These are phyloP conservation scores for Candida nemodendra DNA, from an alignment of 805 yeast genomes.

Conservation along the genomic window DNA sequence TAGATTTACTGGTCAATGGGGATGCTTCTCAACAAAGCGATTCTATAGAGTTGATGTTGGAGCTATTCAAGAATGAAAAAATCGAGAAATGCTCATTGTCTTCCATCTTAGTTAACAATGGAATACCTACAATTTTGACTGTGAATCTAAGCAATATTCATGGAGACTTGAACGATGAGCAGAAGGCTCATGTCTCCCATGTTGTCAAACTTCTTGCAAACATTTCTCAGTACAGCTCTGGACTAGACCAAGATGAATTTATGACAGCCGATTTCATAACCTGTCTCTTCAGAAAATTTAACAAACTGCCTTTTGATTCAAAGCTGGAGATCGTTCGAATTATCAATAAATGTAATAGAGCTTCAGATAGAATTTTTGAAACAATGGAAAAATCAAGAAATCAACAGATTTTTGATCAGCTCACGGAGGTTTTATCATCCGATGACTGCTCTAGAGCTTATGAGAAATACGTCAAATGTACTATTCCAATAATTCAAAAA, in stretches of 20 bases:
- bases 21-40: constrained; percentile 9
- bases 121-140: constrained; percentile 9
- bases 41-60: constrained; percentile 12
- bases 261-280: constrained; percentile 16
- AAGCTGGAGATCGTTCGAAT: constrained; percentile 17
- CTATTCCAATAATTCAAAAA: constrained; percentile 13
- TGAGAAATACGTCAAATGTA: constrained; percentile 14
- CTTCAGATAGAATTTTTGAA: constrained; percentile 6
- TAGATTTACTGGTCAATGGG: constrained; percentile 8
- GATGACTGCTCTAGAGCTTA: constrained; percentile 13
- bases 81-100: constrained; percentile 12
- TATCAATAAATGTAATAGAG: constrained; percentile 9
- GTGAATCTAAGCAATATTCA: constrained; percentile 12
- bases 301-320: constrained; percentile 13
- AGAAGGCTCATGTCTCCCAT: constrained; percentile 6
- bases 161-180: constrained; percentile 15
- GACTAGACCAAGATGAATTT: constrained; percentile 9
- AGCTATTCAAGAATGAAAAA: constrained; percentile 13
- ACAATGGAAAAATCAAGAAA: constrained; percentile 12
- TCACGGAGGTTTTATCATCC: constrained; percentile 15
- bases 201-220: constrained; percentile 13
- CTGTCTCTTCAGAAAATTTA: constrained; percentile 14
- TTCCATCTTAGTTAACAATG: constrained; percentile 6
- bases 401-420: constrained; percentile 19
- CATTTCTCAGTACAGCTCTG: constrained; percentile 12